These are phyloP conservation scores for Pseudocercospora vitis DNA, from an alignment of 2,329 filamentous ascomycete species.

Conservation along the genomic window DNA sequence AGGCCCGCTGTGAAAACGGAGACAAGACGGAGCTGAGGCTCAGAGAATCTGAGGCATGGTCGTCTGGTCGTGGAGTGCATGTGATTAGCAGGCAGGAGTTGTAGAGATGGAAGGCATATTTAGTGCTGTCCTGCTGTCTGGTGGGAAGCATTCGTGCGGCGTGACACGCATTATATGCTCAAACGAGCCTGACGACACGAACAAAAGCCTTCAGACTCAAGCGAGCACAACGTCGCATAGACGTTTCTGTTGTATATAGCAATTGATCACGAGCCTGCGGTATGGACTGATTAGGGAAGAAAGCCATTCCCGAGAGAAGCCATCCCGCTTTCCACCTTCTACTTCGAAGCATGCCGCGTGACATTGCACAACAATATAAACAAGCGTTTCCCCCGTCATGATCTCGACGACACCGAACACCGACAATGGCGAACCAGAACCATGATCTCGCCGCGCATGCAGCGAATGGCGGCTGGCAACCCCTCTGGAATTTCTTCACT, in stretches of 20 bases:
- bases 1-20: neutral
- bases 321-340: slow-evolving; percentile 3
- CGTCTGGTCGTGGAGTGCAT: too few relatives aligned
- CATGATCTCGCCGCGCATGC: slow-evolving; percentile 3
- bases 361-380: neutral
- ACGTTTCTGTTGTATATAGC: slow-evolving; percentile 4
- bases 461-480: slow-evolving; percentile 1
- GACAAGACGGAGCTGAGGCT: slow-evolving; percentile 21
- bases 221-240: neutral
- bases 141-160: neutral
- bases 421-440: neutral
- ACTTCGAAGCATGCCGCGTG: slow-evolving; percentile 6
- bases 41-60: slow-evolving; percentile 15
- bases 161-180: neutral
- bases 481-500: neutral
- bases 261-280: slow-evolving; percentile 7
- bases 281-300: slow-evolving; percentile 6
- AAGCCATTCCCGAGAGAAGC: slow-evolving; percentile 5
- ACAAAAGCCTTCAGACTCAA: neutral
- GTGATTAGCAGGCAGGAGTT: neutral
- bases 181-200: neutral
- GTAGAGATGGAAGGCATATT: neutral
- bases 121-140: too few relatives aligned
- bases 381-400: neutral
- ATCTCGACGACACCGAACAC: too few relatives aligned